Evolutionary conservation across 345 rosid genomes (phyloP).

Genomic region (Noccaea bulbosa): DNA sequence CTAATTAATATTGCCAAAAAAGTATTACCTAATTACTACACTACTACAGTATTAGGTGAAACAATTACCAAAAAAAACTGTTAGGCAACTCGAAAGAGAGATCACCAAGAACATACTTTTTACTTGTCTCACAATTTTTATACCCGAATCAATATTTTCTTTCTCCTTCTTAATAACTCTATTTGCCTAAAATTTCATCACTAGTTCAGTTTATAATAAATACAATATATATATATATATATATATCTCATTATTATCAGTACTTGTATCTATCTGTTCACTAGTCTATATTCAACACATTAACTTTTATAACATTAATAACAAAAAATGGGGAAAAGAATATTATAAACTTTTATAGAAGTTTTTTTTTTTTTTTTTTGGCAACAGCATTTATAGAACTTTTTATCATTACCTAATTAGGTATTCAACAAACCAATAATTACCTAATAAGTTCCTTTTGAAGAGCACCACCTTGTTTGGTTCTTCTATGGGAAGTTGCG

Average conservation of each 20-base stretch:
- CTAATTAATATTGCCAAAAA: neutral
- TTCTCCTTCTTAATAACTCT: neutral
- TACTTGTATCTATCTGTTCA: neutral
- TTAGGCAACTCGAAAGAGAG: conserved; percentile 5
- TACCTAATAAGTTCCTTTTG: conserved; percentile 81
- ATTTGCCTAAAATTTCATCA: neutral
- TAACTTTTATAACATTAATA: neutral
- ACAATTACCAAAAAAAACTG: neutral
- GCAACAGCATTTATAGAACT: no score
- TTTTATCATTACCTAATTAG: neutral
- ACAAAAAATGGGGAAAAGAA: neutral
- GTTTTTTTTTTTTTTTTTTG: no score
- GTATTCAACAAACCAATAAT: conserved; percentile 7
- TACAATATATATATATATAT: neutral
- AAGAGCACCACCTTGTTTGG: conserved; percentile 71
- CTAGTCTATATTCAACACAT: neutral
- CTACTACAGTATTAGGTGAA: conserved; percentile 26
- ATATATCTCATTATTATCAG: neutral
- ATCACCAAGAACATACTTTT: conserved; percentile 28
- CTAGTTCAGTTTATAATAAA: neutral
- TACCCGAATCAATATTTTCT: neutral
- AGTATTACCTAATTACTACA: neutral
- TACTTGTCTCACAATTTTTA: conserved; percentile 11
- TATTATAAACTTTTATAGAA: neutral
- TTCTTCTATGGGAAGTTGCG: conserved; percentile 70